phyloP scores from a whole-genome alignment of 352 stramenopile genomes.

The Blastocystis sp. region DNA sequence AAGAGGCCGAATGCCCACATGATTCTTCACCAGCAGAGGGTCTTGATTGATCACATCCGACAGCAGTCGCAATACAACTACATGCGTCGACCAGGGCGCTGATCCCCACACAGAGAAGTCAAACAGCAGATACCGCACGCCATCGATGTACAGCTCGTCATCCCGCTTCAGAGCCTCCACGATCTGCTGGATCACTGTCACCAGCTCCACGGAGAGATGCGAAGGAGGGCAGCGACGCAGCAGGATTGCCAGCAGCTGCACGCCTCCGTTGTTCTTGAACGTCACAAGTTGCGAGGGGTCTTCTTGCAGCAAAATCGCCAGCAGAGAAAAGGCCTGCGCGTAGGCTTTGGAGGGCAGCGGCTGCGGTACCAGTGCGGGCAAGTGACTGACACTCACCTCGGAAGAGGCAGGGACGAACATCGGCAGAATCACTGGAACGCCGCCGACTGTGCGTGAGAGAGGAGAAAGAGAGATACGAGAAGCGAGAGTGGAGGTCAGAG shows the following conservation, averaged over 20 bases:
- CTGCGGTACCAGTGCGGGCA: conserved; percentile 29
- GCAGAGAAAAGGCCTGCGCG: conserved; percentile 40
- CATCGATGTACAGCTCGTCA: conserved; percentile 37
- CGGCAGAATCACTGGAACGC: conserved; percentile 34
- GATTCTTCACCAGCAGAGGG: conserved; percentile 6
- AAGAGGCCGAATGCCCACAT: conserved; percentile 47
- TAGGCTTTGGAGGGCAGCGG: conserved; percentile 41
- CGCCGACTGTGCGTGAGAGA: not conserved
- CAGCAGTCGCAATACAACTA: conserved; percentile 27
- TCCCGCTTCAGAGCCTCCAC: conserved; percentile 54
- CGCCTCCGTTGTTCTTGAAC: conserved; percentile 54
- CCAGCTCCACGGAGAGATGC: conserved; percentile 47
- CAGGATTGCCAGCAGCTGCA: conserved; percentile 44
- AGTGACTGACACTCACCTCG: not conserved
- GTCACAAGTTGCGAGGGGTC: conserved; percentile 45
- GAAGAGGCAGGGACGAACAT: conserved; percentile 55
- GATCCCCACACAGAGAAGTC: conserved; percentile 58
- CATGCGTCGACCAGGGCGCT: conserved; percentile 32
- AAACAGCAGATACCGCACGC: conserved; percentile 49
- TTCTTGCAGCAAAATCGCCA: conserved; percentile 52
- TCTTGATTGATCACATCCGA: not conserved
- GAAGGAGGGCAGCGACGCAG: conserved; percentile 46
- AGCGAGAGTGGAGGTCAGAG: conserved; percentile 29
- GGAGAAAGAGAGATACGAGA: not conserved
- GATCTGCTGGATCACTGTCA: conserved; percentile 58